Conservation (phyloP, 169 alveolate genomes). For the Plasmodium chabaudi region DNA sequence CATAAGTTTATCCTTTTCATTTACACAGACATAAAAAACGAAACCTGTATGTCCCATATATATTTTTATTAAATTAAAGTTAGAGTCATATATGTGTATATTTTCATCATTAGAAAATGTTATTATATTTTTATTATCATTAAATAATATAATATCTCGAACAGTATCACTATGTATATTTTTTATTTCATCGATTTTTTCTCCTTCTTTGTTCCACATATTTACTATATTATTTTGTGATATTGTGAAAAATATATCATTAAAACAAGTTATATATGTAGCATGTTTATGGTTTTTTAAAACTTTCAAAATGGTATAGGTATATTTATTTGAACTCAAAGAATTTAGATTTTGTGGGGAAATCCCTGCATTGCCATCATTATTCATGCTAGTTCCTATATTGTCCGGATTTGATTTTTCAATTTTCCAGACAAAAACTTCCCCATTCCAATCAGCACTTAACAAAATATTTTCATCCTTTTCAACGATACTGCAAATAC, state of each 20-base stretch:
- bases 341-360: not conserved
- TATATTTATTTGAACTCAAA: slow-evolving; percentile 24
- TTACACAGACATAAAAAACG: slow-evolving; percentile 50
- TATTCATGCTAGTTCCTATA: not conserved
- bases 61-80: slow-evolving; percentile 45
- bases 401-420: not conserved
- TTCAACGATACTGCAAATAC: slow-evolving; percentile 59
- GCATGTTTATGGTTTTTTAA: slow-evolving; percentile 55
- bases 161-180: slow-evolving; percentile 65
- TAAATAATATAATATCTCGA: slow-evolving; percentile 56
- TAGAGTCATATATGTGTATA: slow-evolving; percentile 48
- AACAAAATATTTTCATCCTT: slow-evolving; percentile 36
- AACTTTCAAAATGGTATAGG: slow-evolving; percentile 36
- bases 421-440: slow-evolving; percentile 43
- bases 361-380: not conserved
- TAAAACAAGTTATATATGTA: slow-evolving; percentile 32
- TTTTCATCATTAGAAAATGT: slow-evolving; percentile 74
- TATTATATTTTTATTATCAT: slow-evolving; percentile 44
- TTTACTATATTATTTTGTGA: slow-evolving; percentile 52
- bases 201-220: slow-evolving; percentile 40
- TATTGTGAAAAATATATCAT: slow-evolving; percentile 43
- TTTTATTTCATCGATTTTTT: slow-evolving; percentile 54
- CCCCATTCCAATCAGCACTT: slow-evolving; percentile 72
- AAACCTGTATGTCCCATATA: slow-evolving; percentile 59
- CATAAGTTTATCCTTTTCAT: slow-evolving; percentile 67